Evolutionary conservation across 441 rosid species (phyloP), one percentile per base, ranked within the genome.

Genomic region (Croton laevigatus): DNA sequence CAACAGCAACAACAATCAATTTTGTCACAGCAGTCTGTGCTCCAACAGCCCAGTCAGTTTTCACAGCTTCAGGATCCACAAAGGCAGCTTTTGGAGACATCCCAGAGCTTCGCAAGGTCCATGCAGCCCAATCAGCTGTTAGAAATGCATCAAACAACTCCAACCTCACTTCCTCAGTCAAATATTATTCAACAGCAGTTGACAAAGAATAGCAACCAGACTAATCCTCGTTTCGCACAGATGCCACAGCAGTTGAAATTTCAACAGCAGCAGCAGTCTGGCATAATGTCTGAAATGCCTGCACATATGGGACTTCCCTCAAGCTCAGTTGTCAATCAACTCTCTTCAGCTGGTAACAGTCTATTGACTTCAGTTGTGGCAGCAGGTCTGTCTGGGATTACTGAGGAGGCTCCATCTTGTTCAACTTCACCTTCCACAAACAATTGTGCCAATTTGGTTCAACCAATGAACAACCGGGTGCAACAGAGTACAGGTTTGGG

Each of bases 381-480:
- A 64, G 84, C 77, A 20, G 88, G 84, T 58, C 87, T 73, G 44
- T 86, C 95, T 73, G 88, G 75, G 40, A 73, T 85, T 54, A 83
- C 87, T 51, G 90, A 84, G 77, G 87, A 87, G 60, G 66, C 79
- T 66, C 92, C 89, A 46, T 87, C 90, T 61, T 78, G 85, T 83
- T 85, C 91, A 42, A 82, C 86, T 44, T 84, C 95, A 4, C 88
- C 85, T 32, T 83, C 90, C 62, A 71, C 85, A 34, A 82, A 83
- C 67, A 83, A 78, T 61, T 73, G 78, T 69, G 57, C 71, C 40
- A 76, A 74, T 72, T 71, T 68, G 38, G 75, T 81, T 71, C 87
- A 74, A 36, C 78, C 86, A 59, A 62, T 72, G 66, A 79, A 71
- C 63, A 71, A 72, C 63, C 67, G 72, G 74, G 68, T 66, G 40